Base-by-base conservation (phyloP, 1,284 basidiomycete species). In the Apiotrichum sp. region DNA sequence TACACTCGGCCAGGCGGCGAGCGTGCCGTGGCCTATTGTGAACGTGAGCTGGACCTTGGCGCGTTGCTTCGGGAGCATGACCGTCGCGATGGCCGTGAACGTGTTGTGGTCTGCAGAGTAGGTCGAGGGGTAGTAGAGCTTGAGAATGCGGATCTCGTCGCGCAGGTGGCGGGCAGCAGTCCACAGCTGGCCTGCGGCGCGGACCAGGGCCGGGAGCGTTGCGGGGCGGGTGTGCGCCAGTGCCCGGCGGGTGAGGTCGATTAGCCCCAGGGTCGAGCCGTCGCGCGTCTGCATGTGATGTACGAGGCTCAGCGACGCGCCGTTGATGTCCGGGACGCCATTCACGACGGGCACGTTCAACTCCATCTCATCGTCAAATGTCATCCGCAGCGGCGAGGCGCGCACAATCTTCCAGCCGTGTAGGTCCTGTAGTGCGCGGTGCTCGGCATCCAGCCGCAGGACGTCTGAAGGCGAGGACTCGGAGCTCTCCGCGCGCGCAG, bases 381-480 rank as follows among this genome's bases (percentile, higher is more conserved):
- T 73, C 62, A 88, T 82, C 67, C 85, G 82, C 55, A 90, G 81
- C 14, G 82, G 77, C 0, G 83, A 64, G 50, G 88, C 79, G 63
- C 80, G 83, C 10, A 78, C 80, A 6, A 81, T 73, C 22, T 77
- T 80, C 81, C 86, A 86, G 65, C 84, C 82, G 64, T 93, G 88
- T 11, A 93, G 75, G 53, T 82, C 80, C 74, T 93, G 85, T 38
- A 93, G 74, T 0, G 83, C 80, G 57, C 86, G 83, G 41, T 90
- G 67, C 78, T 58, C 66, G 87, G 88, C 84, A 78, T 85, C 85
- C 36, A 93, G 80, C 49, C 83, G 79, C 65, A 85, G 82, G 6
- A 91, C 84, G 66, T 90, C 88, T 2, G 83, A 80, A 31, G 82
- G 82, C 0, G 89, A 92, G 65, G 86, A 88, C 60, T 88, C 80